Evolutionary conservation across 1,139 yeast species (phyloP).

Genomic region (Hemisphaericaspora xylofermentans): DNA sequence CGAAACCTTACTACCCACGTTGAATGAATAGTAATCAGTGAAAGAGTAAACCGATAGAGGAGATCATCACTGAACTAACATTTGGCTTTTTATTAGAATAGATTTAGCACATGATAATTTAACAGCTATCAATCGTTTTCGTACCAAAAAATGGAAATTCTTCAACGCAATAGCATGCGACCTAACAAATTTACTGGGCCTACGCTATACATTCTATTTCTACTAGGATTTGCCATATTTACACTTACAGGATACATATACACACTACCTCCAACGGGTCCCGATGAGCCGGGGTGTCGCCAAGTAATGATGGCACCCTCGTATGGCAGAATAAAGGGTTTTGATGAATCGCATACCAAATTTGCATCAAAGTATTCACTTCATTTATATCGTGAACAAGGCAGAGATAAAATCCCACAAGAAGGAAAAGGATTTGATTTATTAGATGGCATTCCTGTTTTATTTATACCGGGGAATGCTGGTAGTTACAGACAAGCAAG

Average conservation of each 20-base stretch:
- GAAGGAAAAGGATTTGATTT: constrained; percentile 25
- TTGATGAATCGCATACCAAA: constrained; percentile 68
- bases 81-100: too few species aligned
- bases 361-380: constrained; percentile 79
- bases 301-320: constrained; percentile 74
- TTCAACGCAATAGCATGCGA: background rate
- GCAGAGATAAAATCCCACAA: constrained; percentile 54
- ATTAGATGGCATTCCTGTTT: constrained; percentile 76
- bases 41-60: too few species aligned
- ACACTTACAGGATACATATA: constrained; percentile 20
- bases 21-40: too few species aligned
- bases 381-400: constrained; percentile 77
- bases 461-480: constrained; percentile 97
- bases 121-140: too few species aligned
- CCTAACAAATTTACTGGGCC: background rate
- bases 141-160: background rate
- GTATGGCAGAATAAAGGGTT: constrained; percentile 68
- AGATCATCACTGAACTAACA: too few species aligned
- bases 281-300: constrained; percentile 48
- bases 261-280: constrained; percentile 21
- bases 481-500: constrained; percentile 90
- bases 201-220: background rate
- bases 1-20: too few species aligned
- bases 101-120: too few species aligned
- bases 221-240: constrained; percentile 19